These are phyloP conservation scores for Hordeum marinum DNA, from an alignment of 176 grass and related monocot species.

Conservation along the genomic window DNA sequence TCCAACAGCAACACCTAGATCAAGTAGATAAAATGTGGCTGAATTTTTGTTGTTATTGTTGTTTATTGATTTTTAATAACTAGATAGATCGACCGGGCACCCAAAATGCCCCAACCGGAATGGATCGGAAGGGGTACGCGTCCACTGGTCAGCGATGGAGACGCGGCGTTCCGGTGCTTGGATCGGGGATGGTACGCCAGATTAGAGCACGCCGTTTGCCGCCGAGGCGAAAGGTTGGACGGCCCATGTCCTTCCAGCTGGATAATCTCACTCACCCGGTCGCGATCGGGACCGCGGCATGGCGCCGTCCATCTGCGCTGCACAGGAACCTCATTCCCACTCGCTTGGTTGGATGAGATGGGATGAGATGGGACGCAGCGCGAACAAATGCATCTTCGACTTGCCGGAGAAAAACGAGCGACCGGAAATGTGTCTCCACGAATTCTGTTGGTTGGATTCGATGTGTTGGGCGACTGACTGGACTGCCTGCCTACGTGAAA, in stretches of 20 bases:
- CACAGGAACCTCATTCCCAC: conserved; percentile 13
- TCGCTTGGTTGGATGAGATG: not conserved
- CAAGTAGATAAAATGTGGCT: no score
- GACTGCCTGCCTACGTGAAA: not conserved
- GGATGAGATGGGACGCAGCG: not conserved
- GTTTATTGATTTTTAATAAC: no score
- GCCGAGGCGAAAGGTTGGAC: not conserved
- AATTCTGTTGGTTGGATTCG: not conserved
- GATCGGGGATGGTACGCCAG: no score
- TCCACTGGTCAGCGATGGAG: no score
- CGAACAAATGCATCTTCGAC: not conserved
- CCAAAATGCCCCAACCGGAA: no score
- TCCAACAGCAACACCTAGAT: no score
- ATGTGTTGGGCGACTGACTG: not conserved
- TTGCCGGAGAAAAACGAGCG: not conserved
- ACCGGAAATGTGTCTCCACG: not conserved
- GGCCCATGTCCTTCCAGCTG: not conserved
- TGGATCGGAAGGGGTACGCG: no score
- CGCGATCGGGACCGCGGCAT: not conserved
- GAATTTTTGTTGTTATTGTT: no score
- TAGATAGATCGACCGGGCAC: no score
- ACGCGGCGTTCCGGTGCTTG: no score
- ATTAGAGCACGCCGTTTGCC: no score
- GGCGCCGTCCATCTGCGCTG: not conserved
- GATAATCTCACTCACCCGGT: not conserved